Percentiles rank a stretch among this genome's conserved stretches.
Evolutionary conservation across 1,139 yeast genomes (phyloP).

Genomic region (Pichia sp.): DNA sequence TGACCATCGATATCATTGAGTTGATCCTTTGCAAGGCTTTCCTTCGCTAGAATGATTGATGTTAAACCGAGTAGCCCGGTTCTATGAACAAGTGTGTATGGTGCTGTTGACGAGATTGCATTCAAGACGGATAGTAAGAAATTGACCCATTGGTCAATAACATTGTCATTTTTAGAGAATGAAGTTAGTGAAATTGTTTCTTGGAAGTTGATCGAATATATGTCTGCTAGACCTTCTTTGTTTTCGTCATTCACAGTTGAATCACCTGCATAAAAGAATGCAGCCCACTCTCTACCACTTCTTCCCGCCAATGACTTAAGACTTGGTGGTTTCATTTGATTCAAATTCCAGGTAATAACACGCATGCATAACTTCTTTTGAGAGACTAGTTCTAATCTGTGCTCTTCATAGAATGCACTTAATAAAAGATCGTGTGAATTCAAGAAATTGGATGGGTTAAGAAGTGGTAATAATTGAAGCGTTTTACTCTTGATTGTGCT

Average conservation of each 20-base stretch:
- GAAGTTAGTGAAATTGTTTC: conserved; percentile 52
- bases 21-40: neutral
- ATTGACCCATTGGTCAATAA: conserved; percentile 39
- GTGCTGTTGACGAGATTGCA: conserved; percentile 24
- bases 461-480: conserved; percentile 17
- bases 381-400: conserved; percentile 12
- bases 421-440: conserved; percentile 20
- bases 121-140: conserved; percentile 31
- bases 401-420: conserved; percentile 22
- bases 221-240: conserved; percentile 33
- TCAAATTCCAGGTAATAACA: conserved; percentile 47
- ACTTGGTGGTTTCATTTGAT: conserved; percentile 36
- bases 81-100: conserved; percentile 35
- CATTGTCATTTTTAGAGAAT: conserved; percentile 41
- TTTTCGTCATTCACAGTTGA: conserved; percentile 25
- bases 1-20: conserved; percentile 33
- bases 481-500: conserved; percentile 9
- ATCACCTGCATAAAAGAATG: conserved; percentile 16
- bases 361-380: conserved; percentile 22
- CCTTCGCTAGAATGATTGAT: conserved; percentile 39
- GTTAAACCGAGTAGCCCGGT: conserved; percentile 50
- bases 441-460: conserved; percentile 28
- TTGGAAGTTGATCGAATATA: conserved; percentile 47
- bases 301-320: conserved; percentile 12
- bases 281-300: conserved; percentile 17